Evolutionary conservation across 2,329 filamentous ascomycete species (phyloP), one percentile per base, ranked within the genome.

Genomic region (Botrytis cinerea): DNA sequence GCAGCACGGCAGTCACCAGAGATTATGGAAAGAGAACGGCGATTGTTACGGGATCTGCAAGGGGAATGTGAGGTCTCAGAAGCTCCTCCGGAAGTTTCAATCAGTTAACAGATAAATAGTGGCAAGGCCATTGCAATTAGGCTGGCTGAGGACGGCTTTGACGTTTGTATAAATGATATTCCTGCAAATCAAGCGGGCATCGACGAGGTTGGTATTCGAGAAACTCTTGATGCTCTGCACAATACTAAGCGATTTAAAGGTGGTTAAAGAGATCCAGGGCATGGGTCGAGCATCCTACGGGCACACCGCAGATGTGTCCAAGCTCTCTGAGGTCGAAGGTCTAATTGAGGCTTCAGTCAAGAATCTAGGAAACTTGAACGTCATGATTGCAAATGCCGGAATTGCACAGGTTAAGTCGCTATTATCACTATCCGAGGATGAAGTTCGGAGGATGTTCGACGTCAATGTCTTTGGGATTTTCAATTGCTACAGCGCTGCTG

Each of bases 391-490:
- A 32, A 81, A 81, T 43, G 79, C 79, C 0, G 78, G 79, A 0
- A 80, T 81, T 28, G 78, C 76, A 28, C 78, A 80, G 75, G 78
- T 79, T 0, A 80, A 80, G 70, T 66, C 76, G 0, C 68, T 79
- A 9, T 74, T 81, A 1, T 78, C 80, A 60, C 57, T 79, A 28
- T 74, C 75, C 0, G 79, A 80, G 70, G 76, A 79, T 6, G 87
- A n/a, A 67, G 76, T 80, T 9, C 73, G 77, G 48, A 73, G 75
- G 32, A 89, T 92, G 84, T 88, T 92, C 77, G 84, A 86, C 35
- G 85, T 92, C 73, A 93, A 92, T 75, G 88, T 92, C 38, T 85
- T 84, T 66, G 91, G 91, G 7, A 85, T 91, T 0, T 90, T 89
- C 77, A 89, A 92, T 77, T 92, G 89, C 82, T 91, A 91, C 77